Evolutionary conservation across 2,329 filamentous ascomycete genomes (phyloP).

Genomic region (Xylaria multiplex): DNA sequence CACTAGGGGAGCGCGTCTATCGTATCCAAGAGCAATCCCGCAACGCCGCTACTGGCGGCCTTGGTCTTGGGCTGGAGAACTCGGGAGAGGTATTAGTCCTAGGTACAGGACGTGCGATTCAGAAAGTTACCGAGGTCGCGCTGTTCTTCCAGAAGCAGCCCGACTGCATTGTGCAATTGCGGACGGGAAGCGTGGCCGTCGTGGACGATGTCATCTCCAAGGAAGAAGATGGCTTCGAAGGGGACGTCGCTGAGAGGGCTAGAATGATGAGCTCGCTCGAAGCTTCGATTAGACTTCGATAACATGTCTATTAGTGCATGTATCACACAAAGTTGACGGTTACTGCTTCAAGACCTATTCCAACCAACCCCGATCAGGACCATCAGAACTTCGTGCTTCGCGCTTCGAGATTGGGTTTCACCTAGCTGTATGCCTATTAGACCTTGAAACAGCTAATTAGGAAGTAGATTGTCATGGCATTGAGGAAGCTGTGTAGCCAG

Average conservation of each 20-base stretch:
- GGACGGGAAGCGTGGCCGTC: slow-evolving; percentile 71
- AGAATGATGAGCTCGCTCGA: slow-evolving; percentile 64
- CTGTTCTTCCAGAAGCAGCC: slow-evolving; percentile 71
- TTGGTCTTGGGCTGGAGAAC: slow-evolving; percentile 48
- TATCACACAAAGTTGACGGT: not conserved
- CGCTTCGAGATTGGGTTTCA: not conserved
- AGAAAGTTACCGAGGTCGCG: slow-evolving; percentile 69
- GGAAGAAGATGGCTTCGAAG: slow-evolving; percentile 37
- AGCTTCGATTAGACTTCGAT: slow-evolving; percentile 59
- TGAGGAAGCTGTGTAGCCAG: no score
- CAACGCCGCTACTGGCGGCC: slow-evolving; percentile 43
- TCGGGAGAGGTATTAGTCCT: slow-evolving; percentile 66
- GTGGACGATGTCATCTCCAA: slow-evolving; percentile 71
- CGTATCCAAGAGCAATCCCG: slow-evolving; percentile 50
- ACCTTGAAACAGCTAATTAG: not conserved
- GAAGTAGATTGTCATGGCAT: not conserved
- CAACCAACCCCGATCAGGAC: not conserved
- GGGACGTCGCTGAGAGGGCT: slow-evolving; percentile 54
- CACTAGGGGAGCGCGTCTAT: slow-evolving; percentile 59
- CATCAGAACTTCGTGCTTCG: not conserved
- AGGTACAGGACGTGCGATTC: slow-evolving; percentile 74
- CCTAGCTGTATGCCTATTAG: not conserved
- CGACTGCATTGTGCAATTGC: slow-evolving; percentile 67
- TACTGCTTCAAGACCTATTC: not conserved
- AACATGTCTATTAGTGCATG: slow-evolving; percentile 27